A percentile compares a stretch with the other conserved stretches of the same genome.
phyloP scores from a whole-genome alignment of 2,329 filamentous ascomycete species.

The Blastomyces gilchristii region DNA sequence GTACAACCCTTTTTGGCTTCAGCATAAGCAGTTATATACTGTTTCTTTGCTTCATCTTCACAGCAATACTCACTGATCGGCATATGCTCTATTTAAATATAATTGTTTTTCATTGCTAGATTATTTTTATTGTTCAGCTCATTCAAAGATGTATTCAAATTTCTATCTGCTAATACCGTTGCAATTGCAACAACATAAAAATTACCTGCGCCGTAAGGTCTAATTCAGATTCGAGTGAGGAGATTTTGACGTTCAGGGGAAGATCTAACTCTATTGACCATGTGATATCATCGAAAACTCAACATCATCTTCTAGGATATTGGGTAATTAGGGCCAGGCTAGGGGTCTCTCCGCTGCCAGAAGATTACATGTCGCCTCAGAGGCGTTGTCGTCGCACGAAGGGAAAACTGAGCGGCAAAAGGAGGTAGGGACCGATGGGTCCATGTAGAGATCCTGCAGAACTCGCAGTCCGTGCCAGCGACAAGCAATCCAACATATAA shows the following conservation, averaged over 20 bases:
- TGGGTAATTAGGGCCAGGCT: neutral
- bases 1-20: neutral
- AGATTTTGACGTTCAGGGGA: neutral
- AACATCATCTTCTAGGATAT: neutral
- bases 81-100: neutral
- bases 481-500: constrained; percentile 9
- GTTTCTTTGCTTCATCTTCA: neutral
- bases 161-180: neutral
- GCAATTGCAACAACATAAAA: neutral
- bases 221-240: neutral
- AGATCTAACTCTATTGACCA: neutral
- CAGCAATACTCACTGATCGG: neutral
- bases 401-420: constrained; percentile 6
- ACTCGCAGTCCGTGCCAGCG: constrained; percentile 7
- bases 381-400: neutral
- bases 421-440: constrained; percentile 3
- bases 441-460: constrained; percentile 8
- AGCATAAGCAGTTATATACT: neutral
- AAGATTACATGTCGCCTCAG: neutral
- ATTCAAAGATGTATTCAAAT: neutral
- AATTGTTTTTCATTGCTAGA: neutral
- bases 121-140: neutral
- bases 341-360: neutral
- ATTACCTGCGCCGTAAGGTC: neutral
- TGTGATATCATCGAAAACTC: neutral